Evolutionary conservation across 2,329 filamentous ascomycete species (phyloP), one percentile per base, ranked within the genome.

Genomic region (Allantophomopsis cytisporea): DNA sequence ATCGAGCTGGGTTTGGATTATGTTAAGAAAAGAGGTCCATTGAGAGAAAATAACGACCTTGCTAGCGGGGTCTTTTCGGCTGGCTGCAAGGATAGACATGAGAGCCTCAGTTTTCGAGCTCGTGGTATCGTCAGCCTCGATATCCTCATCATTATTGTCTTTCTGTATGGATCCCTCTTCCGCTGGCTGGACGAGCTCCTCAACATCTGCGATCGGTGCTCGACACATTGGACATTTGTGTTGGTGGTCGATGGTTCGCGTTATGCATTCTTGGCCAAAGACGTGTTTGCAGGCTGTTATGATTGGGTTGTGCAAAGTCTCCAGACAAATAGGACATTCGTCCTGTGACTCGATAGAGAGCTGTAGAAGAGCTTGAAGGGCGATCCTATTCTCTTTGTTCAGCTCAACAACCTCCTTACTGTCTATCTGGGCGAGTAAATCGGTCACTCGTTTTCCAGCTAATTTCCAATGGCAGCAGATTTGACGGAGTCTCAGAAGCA

Each of bases 401-500:
- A 93, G 65, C 0, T 71, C 67, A 0, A 93, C 78, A 1, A 80
- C 65, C 36, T 76, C 72, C 47, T 82, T 66, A 13, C 73, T 68
- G 34, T 84, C 80, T 2, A 93, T 66, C 2, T 83, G 64, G 15
- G 71, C 65, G 53, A 89, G 66, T 16, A 94, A 68, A n/a, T 77
- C 73, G 8, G 73, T 70, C n/a, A 93, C 69, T 11, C 83, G 77
- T 23, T 81, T 69, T 37, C 78, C 80, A 52, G 83, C 85, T 10
- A 95, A 69, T 7, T 80, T 79, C 84, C 85, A 93, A 55, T 94
- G 87, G 47, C 89, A 87, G 60, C 87, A 94, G 55, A 83, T 73
- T 60, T 94, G 87, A 14, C 88, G 75, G 47, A 94, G 73, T 11
- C 88, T 78, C 5, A 94, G 71, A 4, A 94, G 68, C 13, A 87